Conservation (phyloP, 768 basidiomycete genomes). For the Mycena galopus region DNA sequence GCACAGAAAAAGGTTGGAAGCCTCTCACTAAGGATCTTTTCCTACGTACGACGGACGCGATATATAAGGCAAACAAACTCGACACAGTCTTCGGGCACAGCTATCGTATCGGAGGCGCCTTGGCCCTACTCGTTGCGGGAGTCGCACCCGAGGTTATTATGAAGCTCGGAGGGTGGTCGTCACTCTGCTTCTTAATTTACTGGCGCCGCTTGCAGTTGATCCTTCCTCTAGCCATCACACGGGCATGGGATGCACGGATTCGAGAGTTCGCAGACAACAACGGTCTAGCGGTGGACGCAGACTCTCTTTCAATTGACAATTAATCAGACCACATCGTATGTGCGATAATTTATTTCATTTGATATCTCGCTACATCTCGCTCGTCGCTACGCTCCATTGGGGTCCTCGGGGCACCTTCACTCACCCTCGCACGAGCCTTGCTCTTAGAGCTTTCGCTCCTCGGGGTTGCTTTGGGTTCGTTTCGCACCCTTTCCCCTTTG, state of each 20-base stretch:
- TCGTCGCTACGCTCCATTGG: not conserved
- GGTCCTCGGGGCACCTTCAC: not conserved
- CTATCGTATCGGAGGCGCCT: conserved; percentile 21
- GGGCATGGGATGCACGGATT: conserved; percentile 1
- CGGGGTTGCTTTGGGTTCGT: no score
- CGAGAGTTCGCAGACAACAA: not conserved
- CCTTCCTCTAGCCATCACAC: not conserved
- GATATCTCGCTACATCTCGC: not conserved
- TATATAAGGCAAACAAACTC: not conserved
- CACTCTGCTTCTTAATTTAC: conserved; percentile 10
- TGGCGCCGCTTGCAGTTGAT: not conserved
- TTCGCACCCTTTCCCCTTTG: no score
- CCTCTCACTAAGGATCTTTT: conserved; percentile 1
- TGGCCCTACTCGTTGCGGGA: not conserved
- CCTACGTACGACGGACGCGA: not conserved
- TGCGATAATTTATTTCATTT: not conserved
- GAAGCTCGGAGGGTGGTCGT: conserved; percentile 14
- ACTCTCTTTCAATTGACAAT: not conserved
- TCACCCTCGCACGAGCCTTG: no score
- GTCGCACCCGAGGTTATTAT: conserved; percentile 11
- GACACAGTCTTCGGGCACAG: conserved; percentile 14
- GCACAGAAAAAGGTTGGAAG: not conserved
- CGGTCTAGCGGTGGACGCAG: not conserved
- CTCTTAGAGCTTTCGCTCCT: no score
- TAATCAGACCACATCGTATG: not conserved